Evolutionary conservation across 495 filamentous ascomycete genomes (phyloP).

Genomic region (Pyrenula massariospora): DNA sequence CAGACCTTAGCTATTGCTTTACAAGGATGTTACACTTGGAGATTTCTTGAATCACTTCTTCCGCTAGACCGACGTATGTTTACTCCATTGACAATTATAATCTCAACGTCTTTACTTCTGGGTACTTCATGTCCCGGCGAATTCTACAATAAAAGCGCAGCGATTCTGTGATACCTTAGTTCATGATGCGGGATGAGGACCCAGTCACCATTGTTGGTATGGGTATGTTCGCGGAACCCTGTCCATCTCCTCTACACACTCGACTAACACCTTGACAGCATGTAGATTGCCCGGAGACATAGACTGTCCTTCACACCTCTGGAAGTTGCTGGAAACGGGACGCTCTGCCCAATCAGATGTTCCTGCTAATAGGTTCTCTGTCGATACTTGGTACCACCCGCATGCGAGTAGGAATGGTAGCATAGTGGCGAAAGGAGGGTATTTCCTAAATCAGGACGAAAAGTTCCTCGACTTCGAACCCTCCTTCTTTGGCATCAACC

Average conservation of each 20-base stretch:
- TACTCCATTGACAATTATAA: too few relatives aligned
- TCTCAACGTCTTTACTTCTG: too few relatives aligned
- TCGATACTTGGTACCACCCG: neutral
- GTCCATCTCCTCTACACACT: too few relatives aligned
- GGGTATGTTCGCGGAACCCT: constrained; percentile 1
- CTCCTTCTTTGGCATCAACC: constrained; percentile 48
- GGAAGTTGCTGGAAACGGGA: constrained; percentile 10
- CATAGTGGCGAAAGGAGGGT: constrained; percentile 4
- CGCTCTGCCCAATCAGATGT: constrained; percentile 3
- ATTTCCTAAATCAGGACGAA: constrained; percentile 31
- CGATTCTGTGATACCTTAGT: too few relatives aligned
- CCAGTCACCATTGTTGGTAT: constrained; percentile 9
- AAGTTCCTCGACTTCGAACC: constrained; percentile 34
- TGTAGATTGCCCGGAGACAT: constrained; percentile 32
- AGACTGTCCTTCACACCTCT: constrained; percentile 24
- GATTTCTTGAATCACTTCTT: too few relatives aligned
- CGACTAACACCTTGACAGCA: too few relatives aligned
- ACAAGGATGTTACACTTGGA: too few relatives aligned
- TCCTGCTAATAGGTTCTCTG: neutral
- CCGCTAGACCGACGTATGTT: too few relatives aligned
- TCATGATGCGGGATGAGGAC: too few relatives aligned
- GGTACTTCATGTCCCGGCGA: too few relatives aligned
- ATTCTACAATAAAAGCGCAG: too few relatives aligned
- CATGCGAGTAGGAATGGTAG: neutral
- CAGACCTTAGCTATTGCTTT: too few relatives aligned